Evolutionary conservation across 1,284 basidiomycete species (phyloP), one percentile per base, ranked within the genome.

Genomic region (Moesziomyces aphidis): DNA sequence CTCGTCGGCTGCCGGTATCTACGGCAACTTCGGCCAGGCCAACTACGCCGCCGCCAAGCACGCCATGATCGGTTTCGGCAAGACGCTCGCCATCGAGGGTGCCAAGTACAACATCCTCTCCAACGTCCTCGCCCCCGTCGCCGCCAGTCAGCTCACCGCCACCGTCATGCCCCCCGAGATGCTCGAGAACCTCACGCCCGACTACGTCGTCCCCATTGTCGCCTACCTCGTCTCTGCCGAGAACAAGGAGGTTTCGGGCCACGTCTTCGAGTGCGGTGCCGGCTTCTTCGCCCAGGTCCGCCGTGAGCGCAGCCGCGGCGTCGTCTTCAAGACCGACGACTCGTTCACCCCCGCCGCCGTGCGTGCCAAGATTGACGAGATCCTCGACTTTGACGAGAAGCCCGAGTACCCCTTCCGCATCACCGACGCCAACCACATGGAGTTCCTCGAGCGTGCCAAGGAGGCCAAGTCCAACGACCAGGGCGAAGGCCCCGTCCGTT

Each of bases 151-250:
- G 31, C 96, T 97, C 93, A 95, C 94, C 4, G 94, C 91, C 79
- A 96, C 94, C 0, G 88, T 97, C 82, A 94, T 98, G 93, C 94
- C 96, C 17, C 92, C 93, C n/a, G 96, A 99, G 73, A 92, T 98
- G 89, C 90, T 99, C 70, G 92, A 90, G 54, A 91, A 94, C 80
- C 87, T 99, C 57, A 93, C 93, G 89, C 97, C 97, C 39, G 93
- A 94, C 83, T 94, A 92, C 76, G 92, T 99, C 50, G 95, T 94
- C 1, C 95, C 97, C 3, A 91, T 99, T 68, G 83, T 80, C 31
- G 76, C 80, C 48, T 84, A 74, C 77, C 81, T 84, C 54, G 68
- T 71, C 55, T 82, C 80, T 28, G 79, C 61, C 28, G 74, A 78
- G 67, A 84, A 84, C 80, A 65, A 76, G 67, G 72, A 95, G 64